phyloP scores from a whole-genome alignment of 352 stramenopile genomes.

The Thraustochytrium sp. region DNA sequence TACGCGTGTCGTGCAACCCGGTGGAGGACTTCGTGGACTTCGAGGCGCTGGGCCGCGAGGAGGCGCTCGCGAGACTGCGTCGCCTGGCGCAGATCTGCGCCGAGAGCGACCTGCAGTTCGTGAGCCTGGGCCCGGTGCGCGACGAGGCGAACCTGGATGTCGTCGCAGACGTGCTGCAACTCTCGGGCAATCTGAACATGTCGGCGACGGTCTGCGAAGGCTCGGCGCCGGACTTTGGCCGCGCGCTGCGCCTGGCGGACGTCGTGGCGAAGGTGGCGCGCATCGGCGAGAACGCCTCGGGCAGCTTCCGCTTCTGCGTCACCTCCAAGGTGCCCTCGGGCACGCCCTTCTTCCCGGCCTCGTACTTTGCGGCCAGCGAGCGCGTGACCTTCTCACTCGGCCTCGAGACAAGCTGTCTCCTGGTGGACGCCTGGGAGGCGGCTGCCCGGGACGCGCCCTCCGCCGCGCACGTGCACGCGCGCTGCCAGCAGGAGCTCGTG shows the following conservation, averaged over 20 bases:
- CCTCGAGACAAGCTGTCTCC: neutral
- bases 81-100: neutral
- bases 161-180: neutral
- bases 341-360: conserved; percentile 39
- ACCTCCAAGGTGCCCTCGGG: neutral
- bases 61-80: neutral
- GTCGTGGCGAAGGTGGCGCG: neutral
- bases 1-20: conserved; percentile 19
- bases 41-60: neutral
- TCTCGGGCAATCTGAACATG: neutral
- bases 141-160: neutral
- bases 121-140: neutral
- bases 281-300: neutral
- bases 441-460: neutral
- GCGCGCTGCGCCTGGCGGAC: neutral
- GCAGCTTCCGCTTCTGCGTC: conserved; percentile 27
- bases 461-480: neutral
- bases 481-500: neutral
- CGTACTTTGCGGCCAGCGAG: neutral
- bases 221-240: neutral
- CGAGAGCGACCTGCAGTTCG: neutral
- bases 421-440: neutral
- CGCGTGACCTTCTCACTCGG: neutral
- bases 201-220: neutral
- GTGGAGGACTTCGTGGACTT: conserved; percentile 5